Percentiles rank a stretch among this genome's conserved stretches.
These are phyloP conservation scores for Acacia pycnantha DNA, from an alignment of 331 rosid species.

Conservation along the genomic window DNA sequence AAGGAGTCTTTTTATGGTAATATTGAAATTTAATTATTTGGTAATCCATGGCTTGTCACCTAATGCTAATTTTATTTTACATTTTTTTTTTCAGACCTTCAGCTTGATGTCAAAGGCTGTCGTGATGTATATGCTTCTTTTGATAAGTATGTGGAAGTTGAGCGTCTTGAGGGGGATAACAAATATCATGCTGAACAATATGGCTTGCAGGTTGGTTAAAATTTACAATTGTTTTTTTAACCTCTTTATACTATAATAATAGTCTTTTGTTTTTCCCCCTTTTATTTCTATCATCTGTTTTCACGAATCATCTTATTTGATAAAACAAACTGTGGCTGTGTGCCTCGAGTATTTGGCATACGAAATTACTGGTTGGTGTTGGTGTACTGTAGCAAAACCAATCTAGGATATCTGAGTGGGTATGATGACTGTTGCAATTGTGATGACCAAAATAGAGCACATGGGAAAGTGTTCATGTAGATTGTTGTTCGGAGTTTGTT, in stretches of 20 bases:
- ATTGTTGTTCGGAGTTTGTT: neutral
- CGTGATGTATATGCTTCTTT: slow-evolving; percentile 89
- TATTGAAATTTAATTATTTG: slow-evolving; percentile 21
- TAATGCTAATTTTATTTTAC: slow-evolving; percentile 29
- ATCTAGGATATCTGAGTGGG: neutral
- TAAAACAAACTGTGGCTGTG: neutral
- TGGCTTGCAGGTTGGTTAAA: slow-evolving; percentile 85
- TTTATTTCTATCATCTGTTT: neutral
- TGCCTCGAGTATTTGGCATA: neutral
- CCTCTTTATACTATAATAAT: neutral
- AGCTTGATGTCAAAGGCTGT: slow-evolving; percentile 94
- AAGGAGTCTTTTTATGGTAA: slow-evolving; percentile 98
- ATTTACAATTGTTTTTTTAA: slow-evolving; percentile 3
- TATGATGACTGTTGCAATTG: neutral
- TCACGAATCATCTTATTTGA: neutral
- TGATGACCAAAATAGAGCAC: neutral
- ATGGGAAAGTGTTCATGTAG: neutral
- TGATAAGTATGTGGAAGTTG: slow-evolving; percentile 96
- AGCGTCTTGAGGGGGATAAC: slow-evolving; percentile 87
- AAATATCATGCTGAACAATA: slow-evolving; percentile 85
- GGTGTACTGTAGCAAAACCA: neutral
- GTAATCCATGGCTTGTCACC: slow-evolving; percentile 26
- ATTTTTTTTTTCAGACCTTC: slow-evolving; percentile 63
- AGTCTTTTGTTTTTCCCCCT: neutral
- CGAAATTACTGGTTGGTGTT: slow-evolving; percentile 1